Percentiles rank a stretch among this genome's conserved stretches.
Evolutionary conservation across 2,329 filamentous ascomycete species (phyloP).

Genomic region (Xylaria sp.): DNA sequence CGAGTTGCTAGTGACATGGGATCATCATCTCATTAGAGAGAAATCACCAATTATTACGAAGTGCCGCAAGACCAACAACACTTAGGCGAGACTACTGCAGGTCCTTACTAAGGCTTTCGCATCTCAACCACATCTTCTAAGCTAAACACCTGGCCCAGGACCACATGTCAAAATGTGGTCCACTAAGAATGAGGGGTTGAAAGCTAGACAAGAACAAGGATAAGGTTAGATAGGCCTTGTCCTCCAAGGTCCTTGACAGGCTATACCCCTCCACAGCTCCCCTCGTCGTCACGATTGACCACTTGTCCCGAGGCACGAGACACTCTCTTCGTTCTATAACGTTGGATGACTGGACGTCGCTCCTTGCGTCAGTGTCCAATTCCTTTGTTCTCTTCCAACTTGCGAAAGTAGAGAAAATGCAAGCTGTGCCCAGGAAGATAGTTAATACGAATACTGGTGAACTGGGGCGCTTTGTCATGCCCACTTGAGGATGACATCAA

Average conservation of each 20-base stretch:
- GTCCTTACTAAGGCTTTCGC: slow-evolving; percentile 28
- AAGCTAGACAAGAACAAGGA: not conserved
- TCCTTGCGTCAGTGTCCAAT: not conserved
- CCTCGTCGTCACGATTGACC: not conserved
- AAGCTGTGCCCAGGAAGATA: not conserved
- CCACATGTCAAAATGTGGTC: slow-evolving; percentile 6
- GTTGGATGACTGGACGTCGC: not conserved
- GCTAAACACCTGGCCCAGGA: not conserved
- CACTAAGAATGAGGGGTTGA: slow-evolving; percentile 28
- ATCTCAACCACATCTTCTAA: not conserved
- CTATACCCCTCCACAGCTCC: not conserved
- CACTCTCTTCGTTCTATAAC: not conserved
- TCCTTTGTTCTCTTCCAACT: not conserved
- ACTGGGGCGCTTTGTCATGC: slow-evolving; percentile 32
- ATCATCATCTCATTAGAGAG: not conserved
- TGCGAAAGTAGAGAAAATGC: not conserved
- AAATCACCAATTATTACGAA: slow-evolving; percentile 13
- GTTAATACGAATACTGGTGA: too few species aligned
- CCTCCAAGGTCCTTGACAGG: slow-evolving; percentile 18
- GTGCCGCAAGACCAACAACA: not conserved
- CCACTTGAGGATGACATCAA: slow-evolving; percentile 37
- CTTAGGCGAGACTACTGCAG: slow-evolving; percentile 18
- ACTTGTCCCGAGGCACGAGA: too few species aligned
- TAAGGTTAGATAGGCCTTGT: not conserved
- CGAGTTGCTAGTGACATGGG: not conserved